A percentile compares a stretch with the other conserved stretches of the same genome.
Conservation (phyloP, 169 alveolate species). For the Plasmodium berghei region DNA sequence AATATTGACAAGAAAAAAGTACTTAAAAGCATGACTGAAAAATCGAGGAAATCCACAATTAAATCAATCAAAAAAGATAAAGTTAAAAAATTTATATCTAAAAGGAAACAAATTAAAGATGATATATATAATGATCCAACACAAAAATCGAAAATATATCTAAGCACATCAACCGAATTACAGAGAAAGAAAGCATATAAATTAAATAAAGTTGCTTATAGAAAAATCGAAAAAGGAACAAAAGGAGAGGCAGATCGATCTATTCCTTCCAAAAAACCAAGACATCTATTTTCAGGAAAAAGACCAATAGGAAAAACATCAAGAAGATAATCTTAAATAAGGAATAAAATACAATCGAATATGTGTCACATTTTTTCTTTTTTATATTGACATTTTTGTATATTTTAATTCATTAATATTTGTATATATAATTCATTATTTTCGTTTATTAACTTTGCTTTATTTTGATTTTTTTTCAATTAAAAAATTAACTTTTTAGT, state of each 20-base stretch:
- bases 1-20: slow-evolving; percentile 29
- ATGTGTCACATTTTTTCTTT: background rate
- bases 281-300: slow-evolving; percentile 98
- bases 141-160: slow-evolving; percentile 40
- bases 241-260: slow-evolving; percentile 94
- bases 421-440: background rate
- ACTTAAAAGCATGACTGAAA: slow-evolving; percentile 49
- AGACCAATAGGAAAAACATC: slow-evolving; percentile 95
- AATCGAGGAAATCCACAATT: slow-evolving; percentile 1
- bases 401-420: background rate
- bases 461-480: background rate
- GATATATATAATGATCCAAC: slow-evolving; percentile 38
- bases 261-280: slow-evolving; percentile 91
- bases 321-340: slow-evolving; percentile 87
- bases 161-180: slow-evolving; percentile 69
- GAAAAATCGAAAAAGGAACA: slow-evolving; percentile 86
- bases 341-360: background rate
- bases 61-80: background rate
- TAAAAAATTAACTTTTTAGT: background rate
- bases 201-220: slow-evolving; percentile 80
- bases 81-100: slow-evolving; percentile 41
- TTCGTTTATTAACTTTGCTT: background rate
- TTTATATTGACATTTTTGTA: background rate
- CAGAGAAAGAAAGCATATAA: slow-evolving; percentile 78
- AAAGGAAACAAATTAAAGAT: slow-evolving; percentile 52